These are phyloP conservation scores for Olyra latifolia DNA, from an alignment of 176 grass and related monocot species.

Conservation along the genomic window DNA sequence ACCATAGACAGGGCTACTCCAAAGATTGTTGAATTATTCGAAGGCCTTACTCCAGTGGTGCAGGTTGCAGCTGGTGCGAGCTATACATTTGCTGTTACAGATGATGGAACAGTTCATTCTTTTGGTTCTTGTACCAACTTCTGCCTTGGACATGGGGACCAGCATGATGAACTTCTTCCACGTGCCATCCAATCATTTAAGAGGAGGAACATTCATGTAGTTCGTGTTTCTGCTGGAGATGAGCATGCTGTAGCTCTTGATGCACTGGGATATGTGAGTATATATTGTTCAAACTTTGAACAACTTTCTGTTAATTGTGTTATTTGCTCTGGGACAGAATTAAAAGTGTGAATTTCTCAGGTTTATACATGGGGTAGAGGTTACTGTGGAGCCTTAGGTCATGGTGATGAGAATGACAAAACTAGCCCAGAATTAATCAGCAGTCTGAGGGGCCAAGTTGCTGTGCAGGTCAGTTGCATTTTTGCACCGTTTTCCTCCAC, in stretches of 20 bases:
- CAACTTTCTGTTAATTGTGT: not conserved
- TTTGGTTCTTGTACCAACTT: slow-evolving; percentile 94
- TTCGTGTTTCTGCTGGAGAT: slow-evolving; percentile 95
- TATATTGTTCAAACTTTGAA: not conserved
- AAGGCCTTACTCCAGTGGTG: slow-evolving; percentile 57
- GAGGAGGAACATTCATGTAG: slow-evolving; percentile 83
- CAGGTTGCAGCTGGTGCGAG: slow-evolving; percentile 93
- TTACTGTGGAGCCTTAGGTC: slow-evolving; percentile 96
- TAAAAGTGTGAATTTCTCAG: slow-evolving; percentile 50
- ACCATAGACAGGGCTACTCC: slow-evolving; percentile 74
- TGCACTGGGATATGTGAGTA: slow-evolving; percentile 75
- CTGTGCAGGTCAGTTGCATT: slow-evolving; percentile 75
- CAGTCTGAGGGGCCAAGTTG: slow-evolving; percentile 78
- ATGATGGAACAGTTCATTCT: slow-evolving; percentile 83
- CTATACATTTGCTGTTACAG: slow-evolving; percentile 92
- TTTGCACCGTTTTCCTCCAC: not conserved
- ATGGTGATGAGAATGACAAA: slow-evolving; percentile 99
- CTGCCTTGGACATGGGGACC: slow-evolving; percentile 92
- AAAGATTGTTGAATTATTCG: slow-evolving; percentile 58
- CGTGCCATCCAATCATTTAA: slow-evolving; percentile 82
- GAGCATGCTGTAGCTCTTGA: slow-evolving; percentile 98
- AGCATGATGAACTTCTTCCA: slow-evolving; percentile 87
- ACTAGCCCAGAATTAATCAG: slow-evolving; percentile 74
- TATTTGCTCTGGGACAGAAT: not conserved
- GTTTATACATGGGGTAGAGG: slow-evolving; percentile 99